Base-by-base conservation (phyloP, 805 yeast species). In the Cyberlindnera lachancei region DNA sequence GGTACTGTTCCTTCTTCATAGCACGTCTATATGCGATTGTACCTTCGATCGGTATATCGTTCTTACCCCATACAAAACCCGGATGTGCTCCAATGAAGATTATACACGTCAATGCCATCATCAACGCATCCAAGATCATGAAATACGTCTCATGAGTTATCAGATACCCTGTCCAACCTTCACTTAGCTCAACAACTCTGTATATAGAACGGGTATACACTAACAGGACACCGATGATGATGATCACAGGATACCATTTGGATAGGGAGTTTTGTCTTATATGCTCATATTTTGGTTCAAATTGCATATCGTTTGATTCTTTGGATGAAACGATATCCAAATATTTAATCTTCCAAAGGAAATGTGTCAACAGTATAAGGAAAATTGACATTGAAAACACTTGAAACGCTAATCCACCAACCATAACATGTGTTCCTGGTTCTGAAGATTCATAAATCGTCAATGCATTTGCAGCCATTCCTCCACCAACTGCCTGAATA, bases 401-500 rank as follows among this genome's bases (percentile, higher is more conserved):
- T 58, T 87, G 95, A 47, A 80, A 66, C 0, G 78, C 79, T 30
- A 87, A 64, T 7, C 95, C 95, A 3, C 70, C 88, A 29, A 84
- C 70, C 79, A 86, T 81, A 30, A 80, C 54, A 49, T 75, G 64
- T 2, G 81, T 65, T n/a, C 90, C 90, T 3, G 35, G 38, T 3
- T 26, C 44, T 2, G 70, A 47, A 25, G 50, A 46, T 11, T 58
- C 50, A 25, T 49, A 48, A 3, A 32, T 30, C 7, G 54, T 40
- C 6, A 66, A 52, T 4, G 30, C 25, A 4, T 14, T 11, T 9
- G 34, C 31, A 2, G 87, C 83, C 25, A 70, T 56, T 33, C 79
- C 92, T 47, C 94, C 94, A 27, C 94, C 94, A 8, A 60, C 66
- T 4, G 77, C 88, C 57, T 84, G 95, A 15, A 84, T 49, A 2